A percentile compares a stretch with the other conserved stretches of the same genome.
These are phyloP conservation scores for Aureobasidium uvarum DNA, from an alignment of 2,329 filamentous ascomycete species.

Conservation along the genomic window DNA sequence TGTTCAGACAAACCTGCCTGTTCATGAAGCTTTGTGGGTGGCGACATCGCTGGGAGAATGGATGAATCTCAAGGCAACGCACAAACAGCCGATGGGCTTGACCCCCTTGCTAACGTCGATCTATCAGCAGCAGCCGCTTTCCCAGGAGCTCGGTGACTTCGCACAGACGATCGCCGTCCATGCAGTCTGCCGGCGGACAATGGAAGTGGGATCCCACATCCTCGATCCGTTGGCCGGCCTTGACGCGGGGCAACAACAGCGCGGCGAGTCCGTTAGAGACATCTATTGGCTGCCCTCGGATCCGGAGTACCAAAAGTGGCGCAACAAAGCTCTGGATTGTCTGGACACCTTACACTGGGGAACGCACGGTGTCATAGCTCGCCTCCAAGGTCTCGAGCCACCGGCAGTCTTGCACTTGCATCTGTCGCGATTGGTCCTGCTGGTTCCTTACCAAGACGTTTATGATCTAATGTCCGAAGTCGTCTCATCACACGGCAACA, in stretches of 20 bases:
- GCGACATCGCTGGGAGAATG: constrained; percentile 7
- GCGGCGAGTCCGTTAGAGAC: constrained; percentile 15
- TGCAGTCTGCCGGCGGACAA: constrained; percentile 11
- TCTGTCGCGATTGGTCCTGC: constrained; percentile 27
- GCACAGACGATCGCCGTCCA: constrained; percentile 4
- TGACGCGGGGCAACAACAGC: constrained; percentile 8
- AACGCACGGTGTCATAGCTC: constrained; percentile 27
- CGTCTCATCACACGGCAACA: constrained; percentile 7
- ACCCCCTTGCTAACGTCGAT: background rate
- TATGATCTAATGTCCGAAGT: constrained; percentile 21
- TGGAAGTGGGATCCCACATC: background rate
- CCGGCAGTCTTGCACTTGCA: constrained; percentile 28
- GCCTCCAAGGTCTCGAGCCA: constrained; percentile 25
- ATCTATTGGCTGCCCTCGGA: constrained; percentile 20
- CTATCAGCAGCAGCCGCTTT: constrained; percentile 16
- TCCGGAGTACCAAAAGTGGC: constrained; percentile 27
- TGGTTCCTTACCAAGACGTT: constrained; percentile 28
- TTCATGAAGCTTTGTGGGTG: constrained; percentile 15
- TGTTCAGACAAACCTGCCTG: constrained; percentile 18
- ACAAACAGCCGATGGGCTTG: constrained; percentile 16
- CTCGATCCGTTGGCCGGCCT: constrained; percentile 13
- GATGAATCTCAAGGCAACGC: constrained; percentile 5
- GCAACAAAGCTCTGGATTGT: constrained; percentile 29
- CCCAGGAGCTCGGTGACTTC: constrained; percentile 9
- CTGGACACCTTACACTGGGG: constrained; percentile 28